A percentile compares a stretch with the other conserved stretches of the same genome.
phyloP scores from a whole-genome alignment of 495 filamentous ascomycete species.

The Aspergillus coremiiformis region DNA sequence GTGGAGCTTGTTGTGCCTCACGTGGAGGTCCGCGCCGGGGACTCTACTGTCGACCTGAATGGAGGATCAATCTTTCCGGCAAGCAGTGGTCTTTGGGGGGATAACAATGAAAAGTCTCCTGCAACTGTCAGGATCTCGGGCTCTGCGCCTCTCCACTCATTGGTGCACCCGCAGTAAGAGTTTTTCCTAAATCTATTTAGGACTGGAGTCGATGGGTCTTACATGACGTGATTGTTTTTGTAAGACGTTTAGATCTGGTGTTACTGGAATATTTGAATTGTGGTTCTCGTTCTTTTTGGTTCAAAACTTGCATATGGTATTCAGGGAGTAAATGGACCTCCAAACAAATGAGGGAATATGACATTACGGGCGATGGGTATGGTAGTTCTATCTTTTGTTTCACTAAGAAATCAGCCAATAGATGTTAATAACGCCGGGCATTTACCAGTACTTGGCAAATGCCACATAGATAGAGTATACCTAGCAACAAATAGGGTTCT shows the following conservation, averaged over 20 bases:
- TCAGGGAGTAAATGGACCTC: slow-evolving; percentile 1
- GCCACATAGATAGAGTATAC: not conserved
- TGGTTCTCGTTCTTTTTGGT: not conserved
- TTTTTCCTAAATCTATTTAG: not conserved
- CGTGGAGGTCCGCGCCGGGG: slow-evolving; percentile 13
- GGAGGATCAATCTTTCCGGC: slow-evolving; percentile 30
- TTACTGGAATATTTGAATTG: not conserved
- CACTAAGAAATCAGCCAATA: not conserved
- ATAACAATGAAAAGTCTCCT: slow-evolving; percentile 8
- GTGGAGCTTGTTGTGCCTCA: slow-evolving; percentile 40
- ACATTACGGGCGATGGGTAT: slow-evolving; percentile 13
- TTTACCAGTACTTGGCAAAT: no score
- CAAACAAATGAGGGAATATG: slow-evolving; percentile 7
- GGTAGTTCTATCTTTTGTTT: slow-evolving; percentile 6
- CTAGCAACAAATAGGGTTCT: not conserved
- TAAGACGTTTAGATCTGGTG: not conserved
- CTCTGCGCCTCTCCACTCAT: not conserved
- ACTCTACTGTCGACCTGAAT: slow-evolving; percentile 14
- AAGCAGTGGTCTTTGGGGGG: slow-evolving; percentile 27
- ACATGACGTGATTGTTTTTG: not conserved
- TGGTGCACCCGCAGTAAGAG: not conserved
- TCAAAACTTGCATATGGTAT: not conserved
- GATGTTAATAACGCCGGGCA: slow-evolving; percentile 10
- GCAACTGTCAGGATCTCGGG: slow-evolving; percentile 13
- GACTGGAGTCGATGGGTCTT: not conserved